Evolutionary conservation across 2,329 filamentous ascomycete genomes (phyloP).

Genomic region (Cercospora sp.): DNA sequence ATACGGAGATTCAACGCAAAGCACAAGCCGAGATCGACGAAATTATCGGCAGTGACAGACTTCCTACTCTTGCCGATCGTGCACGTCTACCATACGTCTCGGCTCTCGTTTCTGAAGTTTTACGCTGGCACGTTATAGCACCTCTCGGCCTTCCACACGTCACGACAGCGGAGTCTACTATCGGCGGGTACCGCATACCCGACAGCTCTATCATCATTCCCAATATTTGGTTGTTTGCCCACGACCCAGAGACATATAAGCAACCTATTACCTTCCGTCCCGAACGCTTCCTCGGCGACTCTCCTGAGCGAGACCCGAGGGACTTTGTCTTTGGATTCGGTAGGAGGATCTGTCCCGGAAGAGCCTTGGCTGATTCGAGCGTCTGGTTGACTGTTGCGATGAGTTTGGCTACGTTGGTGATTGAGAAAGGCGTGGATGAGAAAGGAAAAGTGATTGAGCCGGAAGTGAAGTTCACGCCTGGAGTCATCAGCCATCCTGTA

Average conservation of each 20-base stretch:
- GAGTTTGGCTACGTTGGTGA: conserved; percentile 15
- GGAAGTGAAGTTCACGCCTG: conserved; percentile 13
- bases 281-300: conserved; percentile 25
- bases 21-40: conserved; percentile 38
- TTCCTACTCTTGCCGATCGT: conserved; percentile 35
- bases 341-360: conserved; percentile 23
- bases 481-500: conserved; percentile 20
- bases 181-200: conserved; percentile 44
- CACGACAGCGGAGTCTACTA: conserved; percentile 44
- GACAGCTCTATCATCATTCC: conserved; percentile 41
- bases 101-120: conserved; percentile 38
- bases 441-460: conserved; percentile 15
- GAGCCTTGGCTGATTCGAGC: conserved; percentile 16
- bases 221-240: conserved; percentile 41
- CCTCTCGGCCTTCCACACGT: conserved; percentile 43
- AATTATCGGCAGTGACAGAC: conserved; percentile 31
- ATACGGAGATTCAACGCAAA: conserved; percentile 33
- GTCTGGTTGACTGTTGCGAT: conserved; percentile 20
- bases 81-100: conserved; percentile 37
- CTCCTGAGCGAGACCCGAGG: conserved; percentile 24
- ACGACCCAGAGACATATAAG: conserved; percentile 29
- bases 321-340: conserved; percentile 25
- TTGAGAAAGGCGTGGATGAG: conserved; percentile 10
- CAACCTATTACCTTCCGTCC: conserved; percentile 36
- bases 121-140: conserved; percentile 39